Conservation (phyloP, 371 early-diverging fungal genomes). For the Gilbertella persicaria region DNA sequence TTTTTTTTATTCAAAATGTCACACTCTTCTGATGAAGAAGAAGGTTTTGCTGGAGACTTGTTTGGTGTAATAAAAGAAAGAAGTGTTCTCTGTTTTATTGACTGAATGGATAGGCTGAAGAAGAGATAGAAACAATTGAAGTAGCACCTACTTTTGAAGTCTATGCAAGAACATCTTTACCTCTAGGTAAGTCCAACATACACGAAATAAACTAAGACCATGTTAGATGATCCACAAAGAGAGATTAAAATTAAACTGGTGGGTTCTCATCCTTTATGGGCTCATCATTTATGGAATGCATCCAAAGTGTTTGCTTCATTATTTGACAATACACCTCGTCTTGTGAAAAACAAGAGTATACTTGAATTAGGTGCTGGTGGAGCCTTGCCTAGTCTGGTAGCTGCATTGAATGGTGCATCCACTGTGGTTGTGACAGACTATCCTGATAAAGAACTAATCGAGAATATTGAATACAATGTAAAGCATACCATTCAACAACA, state of each 20-base stretch:
- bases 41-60: slow-evolving; percentile 46
- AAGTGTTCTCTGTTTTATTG: neutral
- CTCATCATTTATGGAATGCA: slow-evolving; percentile 92
- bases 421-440: slow-evolving; percentile 89
- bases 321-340: slow-evolving; percentile 66
- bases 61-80: slow-evolving; percentile 37
- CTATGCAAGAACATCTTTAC: slow-evolving; percentile 39
- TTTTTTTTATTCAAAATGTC: slow-evolving; percentile 18
- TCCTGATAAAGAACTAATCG: slow-evolving; percentile 80
- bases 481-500: slow-evolving; percentile 35
- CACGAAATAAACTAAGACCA: neutral
- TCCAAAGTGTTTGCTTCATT: slow-evolving; percentile 79
- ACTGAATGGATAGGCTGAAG: slow-evolving; percentile 22
- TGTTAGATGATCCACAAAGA: slow-evolving; percentile 5
- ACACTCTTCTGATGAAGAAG: slow-evolving; percentile 38
- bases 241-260: slow-evolving; percentile 64
- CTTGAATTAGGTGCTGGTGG: slow-evolving; percentile 94
- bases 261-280: slow-evolving; percentile 87
- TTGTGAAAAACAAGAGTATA: slow-evolving; percentile 65
- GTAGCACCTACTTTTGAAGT: slow-evolving; percentile 56
- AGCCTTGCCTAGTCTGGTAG: slow-evolving; percentile 81
- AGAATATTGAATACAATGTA: slow-evolving; percentile 75
- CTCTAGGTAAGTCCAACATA: neutral
- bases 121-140: slow-evolving; percentile 41
- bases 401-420: slow-evolving; percentile 73